Evolutionary conservation across 805 yeast species (phyloP).

Genomic region (Candida stauntonica): DNA sequence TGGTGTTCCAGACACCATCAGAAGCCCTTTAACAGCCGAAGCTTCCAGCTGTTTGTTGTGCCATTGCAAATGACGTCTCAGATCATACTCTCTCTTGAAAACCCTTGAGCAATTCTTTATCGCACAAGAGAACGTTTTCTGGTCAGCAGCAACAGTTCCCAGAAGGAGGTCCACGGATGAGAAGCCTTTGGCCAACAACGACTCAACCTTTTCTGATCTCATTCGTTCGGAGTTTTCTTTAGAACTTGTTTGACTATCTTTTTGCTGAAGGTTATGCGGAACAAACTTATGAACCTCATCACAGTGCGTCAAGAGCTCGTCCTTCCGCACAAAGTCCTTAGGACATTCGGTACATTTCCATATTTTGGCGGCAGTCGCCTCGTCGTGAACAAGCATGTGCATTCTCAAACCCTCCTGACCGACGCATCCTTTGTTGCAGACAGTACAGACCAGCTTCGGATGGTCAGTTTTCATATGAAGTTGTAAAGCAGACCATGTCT

Average conservation of each 20-base stretch:
- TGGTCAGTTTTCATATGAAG: slow-evolving; percentile 69
- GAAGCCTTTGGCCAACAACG: slow-evolving; percentile 24
- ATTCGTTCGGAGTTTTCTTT: background rate
- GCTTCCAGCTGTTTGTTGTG: slow-evolving; percentile 33
- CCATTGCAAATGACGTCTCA: slow-evolving; percentile 49
- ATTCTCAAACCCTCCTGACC: slow-evolving; percentile 65
- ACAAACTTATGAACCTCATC: slow-evolving; percentile 35
- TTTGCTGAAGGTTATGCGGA: slow-evolving; percentile 16
- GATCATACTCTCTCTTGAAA: slow-evolving; percentile 46
- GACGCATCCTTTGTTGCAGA: slow-evolving; percentile 69
- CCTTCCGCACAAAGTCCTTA: slow-evolving; percentile 49
- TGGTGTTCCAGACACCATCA: slow-evolving; percentile 7
- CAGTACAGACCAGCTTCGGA: slow-evolving; percentile 57
- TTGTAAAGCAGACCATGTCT: slow-evolving; percentile 71
- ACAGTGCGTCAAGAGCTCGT: slow-evolving; percentile 55
- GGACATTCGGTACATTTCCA: slow-evolving; percentile 67
- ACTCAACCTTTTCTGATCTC: slow-evolving; percentile 23
- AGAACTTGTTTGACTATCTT: background rate
- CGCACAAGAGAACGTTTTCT: slow-evolving; percentile 40
- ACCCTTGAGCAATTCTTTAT: slow-evolving; percentile 47
- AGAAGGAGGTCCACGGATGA: slow-evolving; percentile 29
- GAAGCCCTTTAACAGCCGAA: slow-evolving; percentile 10
- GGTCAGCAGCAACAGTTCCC: slow-evolving; percentile 29
- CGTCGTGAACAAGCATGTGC: slow-evolving; percentile 73
- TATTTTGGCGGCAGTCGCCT: slow-evolving; percentile 30